These are phyloP conservation scores for Pelargonium hybrid DNA, from an alignment of 441 rosid species.

Conservation along the genomic window DNA sequence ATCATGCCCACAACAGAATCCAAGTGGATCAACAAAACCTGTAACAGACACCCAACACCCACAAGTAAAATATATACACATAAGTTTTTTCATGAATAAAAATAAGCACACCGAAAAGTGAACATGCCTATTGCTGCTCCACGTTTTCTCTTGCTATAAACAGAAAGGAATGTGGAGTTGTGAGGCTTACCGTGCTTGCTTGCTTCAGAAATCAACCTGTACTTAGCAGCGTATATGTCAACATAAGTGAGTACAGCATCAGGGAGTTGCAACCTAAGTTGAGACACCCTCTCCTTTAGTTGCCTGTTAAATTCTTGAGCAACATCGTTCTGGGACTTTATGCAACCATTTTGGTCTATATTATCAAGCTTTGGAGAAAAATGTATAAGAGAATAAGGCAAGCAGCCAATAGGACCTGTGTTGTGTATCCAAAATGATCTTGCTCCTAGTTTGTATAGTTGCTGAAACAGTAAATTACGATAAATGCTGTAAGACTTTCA, in stretches of 20 bases:
- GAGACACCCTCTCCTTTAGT: conserved; percentile 25
- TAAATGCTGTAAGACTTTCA: too few species aligned
- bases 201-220: conserved; percentile 31
- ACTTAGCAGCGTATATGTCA: conserved; percentile 38
- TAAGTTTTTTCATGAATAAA: too few species aligned
- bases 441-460: conserved; percentile 32
- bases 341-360: conserved; percentile 29
- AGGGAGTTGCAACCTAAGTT: conserved; percentile 22
- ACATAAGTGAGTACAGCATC: conserved; percentile 25
- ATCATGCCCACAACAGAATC: conserved; percentile 12
- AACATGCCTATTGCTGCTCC: too few species aligned
- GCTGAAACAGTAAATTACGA: conserved; percentile 18
- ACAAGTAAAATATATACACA: too few species aligned
- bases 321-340: conserved; percentile 28
- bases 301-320: conserved; percentile 40
- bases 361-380: conserved; percentile 21
- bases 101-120: too few species aligned
- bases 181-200: conserved; percentile 23
- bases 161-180: neutral
- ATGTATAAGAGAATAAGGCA: conserved; percentile 19
- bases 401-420: conserved; percentile 48
- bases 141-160: neutral
- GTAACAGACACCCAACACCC: neutral
- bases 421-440: conserved; percentile 44
- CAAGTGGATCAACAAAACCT: conserved; percentile 8